Conservation (phyloP, 345 rosid species). For the Eucalyptus cloeziana region DNA sequence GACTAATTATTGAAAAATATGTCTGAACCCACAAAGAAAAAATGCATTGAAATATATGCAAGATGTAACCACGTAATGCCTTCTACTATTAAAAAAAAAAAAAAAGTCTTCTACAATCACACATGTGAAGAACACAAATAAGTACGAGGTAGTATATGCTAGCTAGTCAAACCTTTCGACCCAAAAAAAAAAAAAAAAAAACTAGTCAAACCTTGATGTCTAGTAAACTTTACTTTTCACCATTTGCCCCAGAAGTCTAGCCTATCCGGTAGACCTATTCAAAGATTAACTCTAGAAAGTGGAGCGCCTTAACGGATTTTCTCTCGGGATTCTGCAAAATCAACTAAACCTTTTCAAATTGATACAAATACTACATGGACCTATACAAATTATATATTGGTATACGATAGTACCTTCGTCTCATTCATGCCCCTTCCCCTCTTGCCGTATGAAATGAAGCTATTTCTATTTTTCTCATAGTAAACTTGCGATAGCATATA, state of each 20-base stretch:
- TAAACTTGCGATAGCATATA: neutral
- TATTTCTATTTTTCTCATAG: neutral
- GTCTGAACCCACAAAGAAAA: neutral
- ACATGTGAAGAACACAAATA: neutral
- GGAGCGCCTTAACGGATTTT: neutral
- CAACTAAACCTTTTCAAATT: neutral
- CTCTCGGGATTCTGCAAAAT: neutral
- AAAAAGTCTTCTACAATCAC: neutral
- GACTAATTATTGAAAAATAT: neutral
- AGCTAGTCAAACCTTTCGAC: neutral
- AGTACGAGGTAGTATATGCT: neutral
- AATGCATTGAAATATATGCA: neutral
- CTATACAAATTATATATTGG: neutral
- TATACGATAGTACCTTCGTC: neutral
- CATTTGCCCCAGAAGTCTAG: neutral
- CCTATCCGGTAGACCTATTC: neutral
- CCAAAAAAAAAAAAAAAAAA: neutral
- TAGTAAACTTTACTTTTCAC: neutral
- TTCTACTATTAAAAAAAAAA: neutral
- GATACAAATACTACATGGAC: neutral
- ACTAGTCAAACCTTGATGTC: neutral
- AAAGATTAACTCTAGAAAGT: neutral
- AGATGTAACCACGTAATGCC: neutral
- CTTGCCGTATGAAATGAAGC: neutral
- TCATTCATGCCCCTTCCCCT: neutral